phyloP scores from a whole-genome alignment of 1,284 basidiomycete genomes.

The Fistulina hepatica region DNA sequence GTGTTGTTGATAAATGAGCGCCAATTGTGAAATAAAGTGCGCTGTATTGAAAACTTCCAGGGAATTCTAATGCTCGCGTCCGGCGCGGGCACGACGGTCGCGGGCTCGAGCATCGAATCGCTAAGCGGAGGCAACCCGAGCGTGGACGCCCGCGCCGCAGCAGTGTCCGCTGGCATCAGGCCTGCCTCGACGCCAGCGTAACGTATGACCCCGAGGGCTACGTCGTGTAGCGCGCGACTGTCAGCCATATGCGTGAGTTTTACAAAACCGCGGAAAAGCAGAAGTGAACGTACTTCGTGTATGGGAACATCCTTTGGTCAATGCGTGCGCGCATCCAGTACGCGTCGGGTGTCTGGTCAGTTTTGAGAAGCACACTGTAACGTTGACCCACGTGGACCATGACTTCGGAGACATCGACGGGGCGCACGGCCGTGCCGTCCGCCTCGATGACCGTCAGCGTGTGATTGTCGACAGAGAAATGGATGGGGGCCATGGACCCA shows the following conservation, averaged over 20 bases:
- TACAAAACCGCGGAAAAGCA: conserved; percentile 11
- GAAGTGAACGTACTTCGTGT: conserved; percentile 22
- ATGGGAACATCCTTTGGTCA: conserved; percentile 23
- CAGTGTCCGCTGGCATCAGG: conserved; percentile 1
- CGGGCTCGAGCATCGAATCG: conserved; percentile 2
- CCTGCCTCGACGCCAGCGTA: conserved; percentile 3
- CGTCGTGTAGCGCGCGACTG: conserved; percentile 7
- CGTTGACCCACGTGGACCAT: conserved; percentile 33
- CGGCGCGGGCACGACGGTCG: background rate
- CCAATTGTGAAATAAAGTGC: conserved; percentile 24
- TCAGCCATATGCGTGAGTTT: background rate
- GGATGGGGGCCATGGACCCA: conserved; percentile 33
- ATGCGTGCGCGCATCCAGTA: conserved; percentile 26
- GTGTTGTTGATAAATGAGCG: conserved; percentile 30
- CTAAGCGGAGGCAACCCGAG: conserved; percentile 1
- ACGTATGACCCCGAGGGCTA: conserved; percentile 10
- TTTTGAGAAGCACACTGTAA: conserved; percentile 34
- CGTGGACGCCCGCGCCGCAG: background rate
- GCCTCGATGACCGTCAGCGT: conserved; percentile 35
- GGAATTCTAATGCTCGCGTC: conserved; percentile 9
- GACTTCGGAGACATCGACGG: conserved; percentile 27
- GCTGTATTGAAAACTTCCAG: conserved; percentile 26
- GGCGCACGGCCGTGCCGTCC: conserved; percentile 32
- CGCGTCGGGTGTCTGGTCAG: conserved; percentile 23
- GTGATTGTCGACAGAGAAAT: conserved; percentile 35